Evolutionary conservation across 2,329 filamentous ascomycete genomes (phyloP).

Genomic region (Setomelanomma holmii): DNA sequence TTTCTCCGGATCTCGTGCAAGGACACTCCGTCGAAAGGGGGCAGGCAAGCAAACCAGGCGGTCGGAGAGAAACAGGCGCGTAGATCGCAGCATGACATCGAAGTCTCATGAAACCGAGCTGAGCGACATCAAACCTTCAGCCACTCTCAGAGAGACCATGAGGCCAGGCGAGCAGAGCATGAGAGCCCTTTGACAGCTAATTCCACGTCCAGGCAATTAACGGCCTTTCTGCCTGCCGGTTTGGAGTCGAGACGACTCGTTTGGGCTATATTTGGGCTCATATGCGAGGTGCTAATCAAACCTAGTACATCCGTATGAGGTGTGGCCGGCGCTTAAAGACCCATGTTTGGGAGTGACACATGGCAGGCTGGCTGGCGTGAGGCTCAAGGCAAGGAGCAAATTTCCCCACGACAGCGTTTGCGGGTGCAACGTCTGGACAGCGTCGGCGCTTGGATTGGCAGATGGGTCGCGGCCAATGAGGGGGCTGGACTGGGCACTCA

Average conservation of each 20-base stretch:
- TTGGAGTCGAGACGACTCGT: conserved; percentile 22
- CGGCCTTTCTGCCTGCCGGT: conserved; percentile 30
- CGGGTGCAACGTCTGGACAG: conserved; percentile 34
- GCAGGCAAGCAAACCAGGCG: conserved; percentile 8
- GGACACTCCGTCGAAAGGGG: not conserved
- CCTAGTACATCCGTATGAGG: conserved; percentile 32
- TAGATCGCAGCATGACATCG: conserved; percentile 31
- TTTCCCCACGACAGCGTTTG: conserved; percentile 33
- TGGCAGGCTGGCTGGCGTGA: conserved; percentile 26
- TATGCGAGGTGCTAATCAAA: conserved; percentile 17
- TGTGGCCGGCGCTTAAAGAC: conserved; percentile 37
- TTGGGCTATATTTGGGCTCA: conserved; percentile 43
- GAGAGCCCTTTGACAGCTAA: conserved; percentile 27
- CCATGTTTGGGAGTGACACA: conserved; percentile 30
- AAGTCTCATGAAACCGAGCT: conserved; percentile 32
- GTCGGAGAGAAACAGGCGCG: conserved; percentile 32
- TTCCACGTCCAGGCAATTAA: conserved; percentile 36
- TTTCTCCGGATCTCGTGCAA: not conserved
- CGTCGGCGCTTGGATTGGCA: conserved; percentile 41
- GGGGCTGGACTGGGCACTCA: conserved; percentile 8
- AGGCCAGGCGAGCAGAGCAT: conserved; percentile 17
- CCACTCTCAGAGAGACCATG: conserved; percentile 15
- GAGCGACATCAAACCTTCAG: conserved; percentile 15
- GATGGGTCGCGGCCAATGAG: conserved; percentile 29
- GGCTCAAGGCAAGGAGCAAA: conserved; percentile 30